Evolutionary conservation across 2,329 filamentous ascomycete genomes (phyloP), one percentile per base, ranked within the genome.

Genomic region (Ophiostoma sp.): DNA sequence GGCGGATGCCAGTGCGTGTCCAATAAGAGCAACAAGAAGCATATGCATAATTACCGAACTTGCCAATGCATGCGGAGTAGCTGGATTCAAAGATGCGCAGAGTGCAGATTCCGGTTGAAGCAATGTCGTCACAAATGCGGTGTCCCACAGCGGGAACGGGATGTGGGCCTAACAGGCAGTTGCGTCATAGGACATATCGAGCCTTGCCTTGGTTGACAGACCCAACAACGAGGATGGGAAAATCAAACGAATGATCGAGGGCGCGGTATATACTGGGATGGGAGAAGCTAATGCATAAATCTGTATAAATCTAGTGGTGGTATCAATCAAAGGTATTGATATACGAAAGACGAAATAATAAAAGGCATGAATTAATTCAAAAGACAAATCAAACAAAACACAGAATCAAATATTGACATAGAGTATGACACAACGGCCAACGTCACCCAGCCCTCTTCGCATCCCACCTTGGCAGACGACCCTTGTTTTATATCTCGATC

Each of bases 111-210:
- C 49, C n/a, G 9, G 8, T 27, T 27, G 27, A 27, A 27, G 27
- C 27, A 27, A 55, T 55, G 49, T 55, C 49, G 49, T 55, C 49
- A 36, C 49, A 55, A 14, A 18, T 36, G 49, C n/a, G 49, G 49
- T 36, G 49, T 55, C 49, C 49, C 49, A 55, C 49, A 55, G 49
- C 49, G 49, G 49, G 27, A 27, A 55, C 49, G 49, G 49, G 18
- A 55, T 36, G 49, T 55, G 49, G 49, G 49, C n/a, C 49, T 27
- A 49, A 49, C 47, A 7, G 14, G 16, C 47, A 49, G 47, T 49
- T 49, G 47, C 47, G 47, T 49, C 47, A 49, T 49, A 49, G 5
- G 47, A n/a, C 47, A 49, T 49, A 18, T 18, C 16, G 4, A 55
- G 49, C 49, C 18, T 55, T 55, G 49, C 49, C 49, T 55, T 55